These are phyloP conservation scores for Pyrus betulifolia DNA, from an alignment of 306 rosid genomes.

Conservation along the genomic window DNA sequence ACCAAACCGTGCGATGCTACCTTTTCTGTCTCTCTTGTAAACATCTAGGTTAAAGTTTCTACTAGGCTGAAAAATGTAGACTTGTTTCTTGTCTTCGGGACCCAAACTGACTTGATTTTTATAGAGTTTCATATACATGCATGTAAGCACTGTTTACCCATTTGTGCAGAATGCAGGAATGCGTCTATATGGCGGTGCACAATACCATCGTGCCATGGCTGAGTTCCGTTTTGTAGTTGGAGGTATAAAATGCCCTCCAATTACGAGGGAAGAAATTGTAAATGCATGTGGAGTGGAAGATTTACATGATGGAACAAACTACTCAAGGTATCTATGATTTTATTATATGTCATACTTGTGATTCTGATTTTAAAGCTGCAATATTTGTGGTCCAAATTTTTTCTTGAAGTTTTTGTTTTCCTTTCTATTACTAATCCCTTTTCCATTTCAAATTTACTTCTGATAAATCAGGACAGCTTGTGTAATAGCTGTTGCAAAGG, in stretches of 20 bases:
- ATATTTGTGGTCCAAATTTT: neutral
- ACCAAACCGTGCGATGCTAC: neutral
- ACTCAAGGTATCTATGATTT: conserved; percentile 62
- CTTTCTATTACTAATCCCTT: neutral
- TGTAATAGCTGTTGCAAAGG: conserved; percentile 97
- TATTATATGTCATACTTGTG: neutral
- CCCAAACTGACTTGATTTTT: neutral
- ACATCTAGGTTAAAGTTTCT: neutral
- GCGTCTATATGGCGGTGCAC: conserved; percentile 99
- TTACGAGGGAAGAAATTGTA: conserved; percentile 89
- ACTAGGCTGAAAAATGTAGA: neutral
- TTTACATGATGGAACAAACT: conserved; percentile 94
- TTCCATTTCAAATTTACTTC: neutral
- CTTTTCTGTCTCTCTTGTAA: neutral
- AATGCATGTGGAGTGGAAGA: conserved; percentile 99
- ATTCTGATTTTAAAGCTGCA: neutral
- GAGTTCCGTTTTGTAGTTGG: conserved; percentile 97
- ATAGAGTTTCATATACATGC: neutral
- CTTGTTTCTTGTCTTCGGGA: neutral
- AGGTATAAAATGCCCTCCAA: conserved; percentile 96
- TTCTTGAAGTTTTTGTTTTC: neutral
- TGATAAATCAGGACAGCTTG: conserved; percentile 77
- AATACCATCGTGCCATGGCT: conserved; percentile 99
- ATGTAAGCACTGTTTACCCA: neutral
- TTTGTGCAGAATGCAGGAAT: conserved; percentile 81